These are phyloP conservation scores for Boletus patriciae DNA, from an alignment of 768 basidiomycete species.

Conservation along the genomic window DNA sequence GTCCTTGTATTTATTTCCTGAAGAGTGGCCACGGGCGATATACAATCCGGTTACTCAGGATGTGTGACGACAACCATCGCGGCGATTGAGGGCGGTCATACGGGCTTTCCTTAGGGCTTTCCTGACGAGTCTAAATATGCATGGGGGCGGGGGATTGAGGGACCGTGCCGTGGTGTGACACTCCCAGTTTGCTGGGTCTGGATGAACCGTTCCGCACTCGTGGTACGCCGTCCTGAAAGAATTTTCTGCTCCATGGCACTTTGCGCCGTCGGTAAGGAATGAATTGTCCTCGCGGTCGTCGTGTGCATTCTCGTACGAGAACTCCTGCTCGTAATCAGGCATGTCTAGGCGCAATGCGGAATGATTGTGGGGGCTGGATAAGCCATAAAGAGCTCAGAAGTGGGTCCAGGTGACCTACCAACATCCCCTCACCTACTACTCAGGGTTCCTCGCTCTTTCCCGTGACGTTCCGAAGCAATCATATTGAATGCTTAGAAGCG, in stretches of 20 bases:
- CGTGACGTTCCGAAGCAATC: background rate
- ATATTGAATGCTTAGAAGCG: background rate
- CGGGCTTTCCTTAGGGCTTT: background rate
- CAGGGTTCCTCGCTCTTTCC: background rate
- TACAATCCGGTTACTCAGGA: background rate
- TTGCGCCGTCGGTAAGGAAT: slow-evolving; percentile 10
- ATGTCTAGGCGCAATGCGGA: slow-evolving; percentile 5
- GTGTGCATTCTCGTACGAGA: background rate
- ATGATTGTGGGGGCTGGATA: background rate
- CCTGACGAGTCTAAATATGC: background rate
- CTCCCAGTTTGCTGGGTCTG: background rate
- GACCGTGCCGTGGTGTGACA: background rate
- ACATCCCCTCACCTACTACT: background rate
- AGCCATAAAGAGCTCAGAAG: background rate
- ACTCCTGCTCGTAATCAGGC: background rate
- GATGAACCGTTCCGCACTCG: background rate
- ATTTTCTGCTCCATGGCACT: background rate
- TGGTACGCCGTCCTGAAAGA: background rate
- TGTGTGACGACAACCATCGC: background rate
- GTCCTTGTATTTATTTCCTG: background rate
- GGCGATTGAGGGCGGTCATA: background rate
- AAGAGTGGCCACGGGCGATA: background rate
- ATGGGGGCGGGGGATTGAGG: background rate
- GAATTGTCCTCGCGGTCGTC: slow-evolving; percentile 1
- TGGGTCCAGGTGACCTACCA: background rate